Evolutionary conservation across 1,284 basidiomycete genomes (phyloP).

Genomic region (Vanrija sp.): DNA sequence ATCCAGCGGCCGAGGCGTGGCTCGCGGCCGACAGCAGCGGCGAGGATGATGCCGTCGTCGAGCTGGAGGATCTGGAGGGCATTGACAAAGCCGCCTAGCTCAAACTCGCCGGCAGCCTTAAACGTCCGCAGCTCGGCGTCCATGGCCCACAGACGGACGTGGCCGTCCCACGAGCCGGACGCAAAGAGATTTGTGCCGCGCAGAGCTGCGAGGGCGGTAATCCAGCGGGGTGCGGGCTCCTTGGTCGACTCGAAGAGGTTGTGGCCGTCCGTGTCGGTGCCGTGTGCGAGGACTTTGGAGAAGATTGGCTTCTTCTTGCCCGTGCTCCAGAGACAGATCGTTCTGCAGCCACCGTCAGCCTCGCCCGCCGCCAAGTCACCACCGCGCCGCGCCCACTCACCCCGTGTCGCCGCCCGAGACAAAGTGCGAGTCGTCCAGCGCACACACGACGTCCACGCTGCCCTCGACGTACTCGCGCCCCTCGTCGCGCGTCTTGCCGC

Average conservation of each 20-base stretch:
- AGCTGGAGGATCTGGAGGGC: constrained; percentile 70
- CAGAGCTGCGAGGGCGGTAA: constrained; percentile 75
- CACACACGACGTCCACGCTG: constrained; percentile 83
- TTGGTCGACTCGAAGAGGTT: constrained; percentile 63
- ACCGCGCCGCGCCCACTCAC: constrained; percentile 49
- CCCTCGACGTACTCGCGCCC: constrained; percentile 64
- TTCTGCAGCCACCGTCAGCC: constrained; percentile 55
- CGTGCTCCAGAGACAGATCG: constrained; percentile 87
- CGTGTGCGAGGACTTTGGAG: constrained; percentile 79
- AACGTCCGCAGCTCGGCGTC: constrained; percentile 73
- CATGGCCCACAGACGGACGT: constrained; percentile 84
- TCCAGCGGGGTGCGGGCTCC: constrained; percentile 81
- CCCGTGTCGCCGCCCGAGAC: constrained; percentile 93
- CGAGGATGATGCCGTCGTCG: constrained; percentile 57
- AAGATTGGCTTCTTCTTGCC: constrained; percentile 95
- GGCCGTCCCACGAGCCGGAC: constrained; percentile 90
- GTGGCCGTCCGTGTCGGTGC: constrained; percentile 44
- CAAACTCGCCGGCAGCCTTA: constrained; percentile 55
- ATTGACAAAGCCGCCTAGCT: constrained; percentile 78
- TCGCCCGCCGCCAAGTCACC: not conserved
- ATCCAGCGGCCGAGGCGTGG: constrained; percentile 87
- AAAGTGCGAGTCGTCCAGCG: constrained; percentile 92
- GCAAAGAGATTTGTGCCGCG: constrained; percentile 88
- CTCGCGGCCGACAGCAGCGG: constrained; percentile 81
- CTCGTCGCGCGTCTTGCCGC: constrained; percentile 59